Evolutionary conservation across 371 early-diverging fungal species (phyloP).

Genomic region (Rhizopus sp.): DNA sequence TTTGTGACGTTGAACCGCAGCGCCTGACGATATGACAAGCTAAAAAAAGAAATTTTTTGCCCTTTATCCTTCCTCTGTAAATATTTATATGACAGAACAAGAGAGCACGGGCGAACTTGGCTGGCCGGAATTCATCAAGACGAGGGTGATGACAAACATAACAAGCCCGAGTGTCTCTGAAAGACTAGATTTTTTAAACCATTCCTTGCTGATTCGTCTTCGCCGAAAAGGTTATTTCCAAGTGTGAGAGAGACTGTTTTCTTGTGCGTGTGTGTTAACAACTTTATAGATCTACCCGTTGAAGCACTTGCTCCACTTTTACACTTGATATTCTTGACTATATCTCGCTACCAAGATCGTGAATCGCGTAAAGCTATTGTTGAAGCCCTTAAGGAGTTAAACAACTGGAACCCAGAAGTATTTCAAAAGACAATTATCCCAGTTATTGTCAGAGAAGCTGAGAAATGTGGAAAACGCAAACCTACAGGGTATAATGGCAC

Average conservation of each 20-base stretch:
- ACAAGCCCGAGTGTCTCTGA: conserved; percentile 55
- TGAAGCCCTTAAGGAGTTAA: conserved; percentile 61
- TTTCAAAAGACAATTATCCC: conserved; percentile 60
- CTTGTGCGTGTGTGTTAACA: neutral
- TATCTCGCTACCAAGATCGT: conserved; percentile 67
- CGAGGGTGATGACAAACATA: conserved; percentile 49
- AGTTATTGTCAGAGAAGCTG: conserved; percentile 55
- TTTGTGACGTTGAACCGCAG: conserved; percentile 18
- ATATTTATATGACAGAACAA: conserved; percentile 33
- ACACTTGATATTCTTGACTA: conserved; percentile 57
- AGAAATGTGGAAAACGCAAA: conserved; percentile 51
- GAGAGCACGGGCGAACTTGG: conserved; percentile 50
- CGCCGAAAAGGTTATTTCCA: conserved; percentile 56
- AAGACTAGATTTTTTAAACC: conserved; percentile 57
- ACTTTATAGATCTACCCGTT: conserved; percentile 53
- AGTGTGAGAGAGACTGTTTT: neutral
- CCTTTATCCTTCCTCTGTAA: neutral
- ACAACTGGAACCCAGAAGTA: conserved; percentile 60
- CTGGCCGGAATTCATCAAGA: conserved; percentile 63
- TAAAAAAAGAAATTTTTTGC: conserved; percentile 11
- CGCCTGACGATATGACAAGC: neutral
- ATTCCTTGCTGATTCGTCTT: conserved; percentile 57
- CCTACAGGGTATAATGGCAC: conserved; percentile 46
- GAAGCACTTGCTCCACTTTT: conserved; percentile 58
- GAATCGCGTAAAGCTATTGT: conserved; percentile 59